These are phyloP conservation scores for Sequoia sempervirens DNA, from an alignment of 75 land plant species.

Conservation along the genomic window DNA sequence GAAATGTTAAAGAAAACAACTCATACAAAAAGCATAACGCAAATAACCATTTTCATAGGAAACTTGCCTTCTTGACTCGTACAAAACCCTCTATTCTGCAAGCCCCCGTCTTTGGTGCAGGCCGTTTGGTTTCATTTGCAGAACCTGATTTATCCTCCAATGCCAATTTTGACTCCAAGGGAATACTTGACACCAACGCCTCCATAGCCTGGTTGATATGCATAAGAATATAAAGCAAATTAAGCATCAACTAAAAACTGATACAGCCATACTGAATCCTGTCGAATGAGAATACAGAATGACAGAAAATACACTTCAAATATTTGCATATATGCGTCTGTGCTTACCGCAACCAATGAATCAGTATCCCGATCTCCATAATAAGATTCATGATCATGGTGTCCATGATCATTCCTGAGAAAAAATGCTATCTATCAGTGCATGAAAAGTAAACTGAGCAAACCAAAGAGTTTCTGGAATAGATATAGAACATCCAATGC, in stretches of 20 bases:
- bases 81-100: constrained; percentile 98
- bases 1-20: background rate
- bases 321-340: background rate
- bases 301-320: constrained; percentile 4
- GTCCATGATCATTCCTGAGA: constrained; percentile 79
- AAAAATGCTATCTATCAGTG: background rate
- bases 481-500: background rate
- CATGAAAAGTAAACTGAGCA: background rate
- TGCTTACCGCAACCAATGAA: constrained; percentile 66
- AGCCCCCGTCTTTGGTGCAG: constrained; percentile 88
- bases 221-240: background rate
- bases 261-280: background rate
- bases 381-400: constrained; percentile 97
- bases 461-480: background rate
- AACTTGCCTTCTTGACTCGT: constrained; percentile 93
- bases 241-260: background rate
- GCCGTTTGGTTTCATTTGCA: constrained; percentile 43
- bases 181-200: constrained; percentile 58
- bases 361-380: constrained; percentile 97
- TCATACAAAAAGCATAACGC: background rate
- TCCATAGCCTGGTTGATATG: constrained; percentile 64
- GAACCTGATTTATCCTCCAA: constrained; percentile 45
- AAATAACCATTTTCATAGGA: background rate
- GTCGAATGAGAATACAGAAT: background rate
- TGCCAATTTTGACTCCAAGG: constrained; percentile 42